Evolutionary conservation across 2,329 filamentous ascomycete genomes (phyloP).

Genomic region (Chaetomium sp.): DNA sequence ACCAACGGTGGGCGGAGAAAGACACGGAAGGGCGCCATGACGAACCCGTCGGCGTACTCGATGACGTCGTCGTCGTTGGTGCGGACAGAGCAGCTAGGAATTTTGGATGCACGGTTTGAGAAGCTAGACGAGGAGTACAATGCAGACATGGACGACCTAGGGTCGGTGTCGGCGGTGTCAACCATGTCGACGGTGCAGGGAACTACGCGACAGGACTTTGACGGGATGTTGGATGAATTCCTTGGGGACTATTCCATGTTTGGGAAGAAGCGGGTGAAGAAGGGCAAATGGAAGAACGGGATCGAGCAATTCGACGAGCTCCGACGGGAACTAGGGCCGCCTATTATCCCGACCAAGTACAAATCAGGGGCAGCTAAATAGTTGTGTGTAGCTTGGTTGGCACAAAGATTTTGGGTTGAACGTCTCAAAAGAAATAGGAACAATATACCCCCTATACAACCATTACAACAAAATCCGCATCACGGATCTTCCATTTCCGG

Average conservation of each 20-base stretch:
- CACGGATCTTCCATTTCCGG: not conserved
- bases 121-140: slow-evolving; percentile 74
- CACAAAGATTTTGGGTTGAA: too few species aligned
- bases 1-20: slow-evolving; percentile 76
- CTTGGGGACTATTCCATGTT: slow-evolving; percentile 65
- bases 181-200: slow-evolving; percentile 65
- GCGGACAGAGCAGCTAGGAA: slow-evolving; percentile 77
- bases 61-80: slow-evolving; percentile 96
- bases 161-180: slow-evolving; percentile 56
- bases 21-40: slow-evolving; percentile 92
- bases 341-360: slow-evolving; percentile 44
- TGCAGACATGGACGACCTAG: slow-evolving; percentile 41
- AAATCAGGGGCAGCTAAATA: not conserved
- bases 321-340: slow-evolving; percentile 69
- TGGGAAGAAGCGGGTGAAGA: slow-evolving; percentile 70
- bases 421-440: not conserved
- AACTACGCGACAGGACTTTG: slow-evolving; percentile 70
- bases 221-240: slow-evolving; percentile 90
- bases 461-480: not conserved
- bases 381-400: too few species aligned
- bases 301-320: slow-evolving; percentile 90
- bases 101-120: slow-evolving; percentile 88
- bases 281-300: slow-evolving; percentile 72
- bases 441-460: not conserved
- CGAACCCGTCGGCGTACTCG: slow-evolving; percentile 83